These are phyloP conservation scores for Lodderomyces metapsilosis DNA, from an alignment of 1,139 yeast species.

Conservation along the genomic window DNA sequence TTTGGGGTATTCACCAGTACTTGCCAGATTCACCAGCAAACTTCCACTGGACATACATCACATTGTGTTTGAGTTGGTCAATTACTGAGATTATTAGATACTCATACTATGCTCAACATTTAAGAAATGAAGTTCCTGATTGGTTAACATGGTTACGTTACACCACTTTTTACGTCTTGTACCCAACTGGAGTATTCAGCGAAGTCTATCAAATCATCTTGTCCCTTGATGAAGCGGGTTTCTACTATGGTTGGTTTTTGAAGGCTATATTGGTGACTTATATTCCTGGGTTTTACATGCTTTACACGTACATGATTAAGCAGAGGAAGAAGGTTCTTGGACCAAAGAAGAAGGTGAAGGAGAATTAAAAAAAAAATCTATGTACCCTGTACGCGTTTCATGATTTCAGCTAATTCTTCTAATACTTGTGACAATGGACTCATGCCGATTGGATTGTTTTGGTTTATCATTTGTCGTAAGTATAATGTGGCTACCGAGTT, in stretches of 20 bases:
- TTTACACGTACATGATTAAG: conserved; percentile 84
- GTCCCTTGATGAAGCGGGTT: conserved; percentile 64
- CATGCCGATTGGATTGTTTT: conserved; percentile 17
- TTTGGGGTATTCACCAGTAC: conserved; percentile 74
- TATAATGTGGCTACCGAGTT: conserved; percentile 43
- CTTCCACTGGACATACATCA: conserved; percentile 56
- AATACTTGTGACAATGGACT: conserved; percentile 25
- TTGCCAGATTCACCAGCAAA: conserved; percentile 71
- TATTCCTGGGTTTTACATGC: conserved; percentile 81
- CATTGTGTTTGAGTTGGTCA: conserved; percentile 85
- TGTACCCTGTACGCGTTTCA: conserved; percentile 3
- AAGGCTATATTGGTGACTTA: conserved; percentile 61
- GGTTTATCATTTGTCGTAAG: conserved; percentile 33
- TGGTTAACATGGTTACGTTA: conserved; percentile 74
- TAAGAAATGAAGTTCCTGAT: conserved; percentile 59
- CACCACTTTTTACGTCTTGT: conserved; percentile 75
- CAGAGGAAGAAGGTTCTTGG: conserved; percentile 75
- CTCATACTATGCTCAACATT: conserved; percentile 74
- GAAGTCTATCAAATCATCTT: conserved; percentile 72
- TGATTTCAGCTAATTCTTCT: conserved; percentile 16
- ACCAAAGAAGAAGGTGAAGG: conserved; percentile 13
- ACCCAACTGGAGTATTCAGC: conserved; percentile 88
- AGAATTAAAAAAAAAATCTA: background rate
- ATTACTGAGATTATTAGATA: conserved; percentile 87
- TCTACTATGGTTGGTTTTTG: conserved; percentile 54